Evolutionary conservation across 139 green algal species (phyloP), one percentile per base, ranked within the genome.

Genomic region (Tetraselmis striata): DNA sequence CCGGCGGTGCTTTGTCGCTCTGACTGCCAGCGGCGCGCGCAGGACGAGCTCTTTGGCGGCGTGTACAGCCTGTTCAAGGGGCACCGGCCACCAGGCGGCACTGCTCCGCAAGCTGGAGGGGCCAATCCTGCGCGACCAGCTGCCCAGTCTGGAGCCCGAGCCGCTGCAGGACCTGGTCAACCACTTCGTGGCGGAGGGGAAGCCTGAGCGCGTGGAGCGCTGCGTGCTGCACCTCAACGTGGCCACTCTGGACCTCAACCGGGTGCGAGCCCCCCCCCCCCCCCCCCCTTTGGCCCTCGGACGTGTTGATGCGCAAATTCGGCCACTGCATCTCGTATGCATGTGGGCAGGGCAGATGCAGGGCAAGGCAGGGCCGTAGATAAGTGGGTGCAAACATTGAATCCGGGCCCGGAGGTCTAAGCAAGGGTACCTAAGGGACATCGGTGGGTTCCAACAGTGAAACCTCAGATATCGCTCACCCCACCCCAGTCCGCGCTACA

Each of bases 161-260:
- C 79, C 29, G 23, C 30, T 84, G 78, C 85, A 96, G 86, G 89
- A 87, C 5, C 85, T 97, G 30, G 95, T 98, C 84, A 92, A 95
- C 83, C 90, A 96, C 59, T 95, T 91, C 78, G 85, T 87, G 28
- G 29, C 30, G 23, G 26, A 59, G 1, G 88, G 89, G 28, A 82
- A 89, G 78, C 83, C 87, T 1, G 85, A 90, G 31, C 87, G 84
- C 0, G 91, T 98, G 80, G 94, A 98, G 90, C 86, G 89, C 0
- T 95, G 90, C 45, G 92, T 98, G 76, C 89, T 98, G 59, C 91
- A 93, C 81, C 92, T 98, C 79, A 90, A 97, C 87, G 89, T 98
- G 24, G 79, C 87, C 1, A 91, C 84, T 22, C 86, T 98, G 23
- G 95, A 98, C 87, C 86, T 98, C 77, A 94, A 98, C 84, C 95